Conservation (phyloP, 2,329 filamentous ascomycete genomes). For the Diaporthe capsici region DNA sequence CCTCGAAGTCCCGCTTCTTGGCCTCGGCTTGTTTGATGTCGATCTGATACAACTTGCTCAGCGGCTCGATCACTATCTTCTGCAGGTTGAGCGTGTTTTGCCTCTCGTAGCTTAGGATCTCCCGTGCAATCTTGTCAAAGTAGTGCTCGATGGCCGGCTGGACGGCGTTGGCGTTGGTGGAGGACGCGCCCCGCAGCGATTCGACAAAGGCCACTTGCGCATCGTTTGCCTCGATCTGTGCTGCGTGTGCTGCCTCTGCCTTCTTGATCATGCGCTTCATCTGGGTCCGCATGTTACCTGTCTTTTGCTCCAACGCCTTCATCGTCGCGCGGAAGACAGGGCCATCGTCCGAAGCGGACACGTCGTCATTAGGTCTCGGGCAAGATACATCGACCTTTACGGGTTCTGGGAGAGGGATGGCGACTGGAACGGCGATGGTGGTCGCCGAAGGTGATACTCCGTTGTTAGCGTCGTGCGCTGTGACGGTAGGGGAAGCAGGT, state of each 20-base stretch:
- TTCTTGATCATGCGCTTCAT: constrained; percentile 98
- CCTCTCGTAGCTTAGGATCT: constrained; percentile 89
- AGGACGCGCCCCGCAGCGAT: constrained; percentile 87
- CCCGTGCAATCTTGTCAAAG: constrained; percentile 94
- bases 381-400: constrained; percentile 92
- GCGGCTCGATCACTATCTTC: constrained; percentile 93
- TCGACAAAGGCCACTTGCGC: constrained; percentile 87
- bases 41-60: constrained; percentile 90
- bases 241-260: constrained; percentile 87
- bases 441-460: constrained; percentile 30
- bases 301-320: constrained; percentile 96
- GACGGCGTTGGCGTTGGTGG: constrained; percentile 95
- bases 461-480: constrained; percentile 54
- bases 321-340: constrained; percentile 97
- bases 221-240: constrained; percentile 88
- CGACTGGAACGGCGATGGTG: constrained; percentile 14
- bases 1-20: constrained; percentile 98
- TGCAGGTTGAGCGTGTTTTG: constrained; percentile 88
- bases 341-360: constrained; percentile 88
- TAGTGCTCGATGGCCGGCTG: constrained; percentile 97
- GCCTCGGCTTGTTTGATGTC: constrained; percentile 98
- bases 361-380: constrained; percentile 87
- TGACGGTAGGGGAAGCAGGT: constrained; percentile 65
- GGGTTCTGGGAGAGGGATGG: constrained; percentile 56
- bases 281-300: constrained; percentile 89